phyloP scores from a whole-genome alignment of 2,329 filamentous ascomycete genomes.

The Verticillium nonalfalfae region DNA sequence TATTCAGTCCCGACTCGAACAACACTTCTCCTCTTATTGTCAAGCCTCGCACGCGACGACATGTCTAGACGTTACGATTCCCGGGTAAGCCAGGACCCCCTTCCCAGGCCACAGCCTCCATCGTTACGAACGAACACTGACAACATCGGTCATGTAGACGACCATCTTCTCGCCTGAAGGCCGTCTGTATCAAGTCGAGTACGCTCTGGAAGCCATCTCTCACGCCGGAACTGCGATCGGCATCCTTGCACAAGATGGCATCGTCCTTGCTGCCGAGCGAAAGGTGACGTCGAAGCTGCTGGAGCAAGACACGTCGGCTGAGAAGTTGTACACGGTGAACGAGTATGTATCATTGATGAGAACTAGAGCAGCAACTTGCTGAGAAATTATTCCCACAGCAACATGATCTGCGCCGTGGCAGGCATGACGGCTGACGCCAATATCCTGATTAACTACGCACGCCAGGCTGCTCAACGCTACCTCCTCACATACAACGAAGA shows the following conservation, averaged over 20 bases:
- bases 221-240: conserved; percentile 96
- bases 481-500: conserved; percentile 99
- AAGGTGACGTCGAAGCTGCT: conserved; percentile 99
- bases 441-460: conserved; percentile 99
- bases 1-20: background rate
- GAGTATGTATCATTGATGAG: conserved; percentile 57
- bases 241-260: conserved; percentile 95
- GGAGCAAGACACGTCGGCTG: conserved; percentile 98
- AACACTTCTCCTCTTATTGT: background rate
- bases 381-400: conserved; percentile 48
- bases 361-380: background rate
- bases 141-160: conserved; percentile 50
- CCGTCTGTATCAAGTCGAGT: conserved; percentile 98
- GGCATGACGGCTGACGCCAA: conserved; percentile 99
- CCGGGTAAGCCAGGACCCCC: conserved; percentile 56
- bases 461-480: conserved; percentile 93
- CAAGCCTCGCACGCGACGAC: conserved; percentile 20
- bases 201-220: conserved; percentile 97
- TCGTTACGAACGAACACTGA: conserved; percentile 13
- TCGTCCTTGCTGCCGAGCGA: conserved; percentile 93
- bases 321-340: conserved; percentile 99
- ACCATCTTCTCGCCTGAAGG: conserved; percentile 99
- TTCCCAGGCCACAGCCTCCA: conserved; percentile 16
- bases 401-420: conserved; percentile 99
- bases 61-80: conserved; percentile 99